phyloP scores from a whole-genome alignment of 2,329 filamentous ascomycete species.

The Apiospora hydei region DNA sequence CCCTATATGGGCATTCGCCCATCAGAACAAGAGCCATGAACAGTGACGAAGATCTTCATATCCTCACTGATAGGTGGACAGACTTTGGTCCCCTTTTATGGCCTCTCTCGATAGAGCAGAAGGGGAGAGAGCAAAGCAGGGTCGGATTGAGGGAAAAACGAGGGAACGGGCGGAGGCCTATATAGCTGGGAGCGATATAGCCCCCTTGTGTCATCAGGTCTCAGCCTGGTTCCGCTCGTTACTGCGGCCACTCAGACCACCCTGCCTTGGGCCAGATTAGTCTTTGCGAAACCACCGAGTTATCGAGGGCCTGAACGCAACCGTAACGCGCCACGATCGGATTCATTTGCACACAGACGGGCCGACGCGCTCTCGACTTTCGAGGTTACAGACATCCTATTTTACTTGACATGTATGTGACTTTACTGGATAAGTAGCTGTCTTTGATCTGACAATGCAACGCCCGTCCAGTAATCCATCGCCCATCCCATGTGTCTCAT shows the following conservation, averaged over 20 bases:
- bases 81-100: not conserved
- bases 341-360: not conserved
- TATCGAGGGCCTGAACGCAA: not conserved
- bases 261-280: not conserved
- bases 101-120: slow-evolving; percentile 12
- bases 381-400: not conserved
- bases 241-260: slow-evolving; percentile 13
- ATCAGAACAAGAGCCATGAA: not conserved
- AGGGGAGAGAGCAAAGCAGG: not conserved
- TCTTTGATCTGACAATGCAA: not conserved
- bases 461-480: not conserved
- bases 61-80: not conserved
- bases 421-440: not conserved
- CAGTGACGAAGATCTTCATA: not conserved
- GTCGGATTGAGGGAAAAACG: not conserved
- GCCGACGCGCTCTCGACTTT: not conserved
- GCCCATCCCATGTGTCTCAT: not conserved
- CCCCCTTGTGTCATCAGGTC: not conserved
- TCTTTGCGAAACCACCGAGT: not conserved
- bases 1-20: not conserved
- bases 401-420: not conserved
- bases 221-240: not conserved
- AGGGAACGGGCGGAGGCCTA: not conserved
- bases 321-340: not conserved
- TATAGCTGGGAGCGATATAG: not conserved